phyloP scores from a whole-genome alignment of 2,329 filamentous ascomycete species.

The Hypoxylon sp. region DNA sequence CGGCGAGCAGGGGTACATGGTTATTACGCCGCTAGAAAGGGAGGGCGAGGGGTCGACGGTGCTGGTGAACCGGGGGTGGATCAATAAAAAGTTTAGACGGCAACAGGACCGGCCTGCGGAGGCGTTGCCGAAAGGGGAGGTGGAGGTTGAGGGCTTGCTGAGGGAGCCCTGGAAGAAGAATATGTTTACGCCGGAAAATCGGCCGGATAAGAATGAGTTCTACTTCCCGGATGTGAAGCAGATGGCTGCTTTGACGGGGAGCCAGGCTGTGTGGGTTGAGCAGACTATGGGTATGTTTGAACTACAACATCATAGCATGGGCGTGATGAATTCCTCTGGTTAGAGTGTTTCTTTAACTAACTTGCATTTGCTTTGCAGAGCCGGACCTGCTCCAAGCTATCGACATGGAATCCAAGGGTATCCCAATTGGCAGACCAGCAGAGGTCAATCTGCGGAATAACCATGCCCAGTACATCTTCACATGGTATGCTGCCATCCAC shows the following conservation, averaged over 20 bases:
- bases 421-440: slow-evolving; percentile 88
- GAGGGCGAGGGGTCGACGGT: slow-evolving; percentile 73
- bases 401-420: slow-evolving; percentile 82
- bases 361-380: slow-evolving; percentile 63
- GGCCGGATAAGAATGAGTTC: slow-evolving; percentile 86
- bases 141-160: slow-evolving; percentile 86
- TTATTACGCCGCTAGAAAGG: slow-evolving; percentile 91
- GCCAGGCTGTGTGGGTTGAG: slow-evolving; percentile 94
- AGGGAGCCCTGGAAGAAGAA: slow-evolving; percentile 97
- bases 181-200: slow-evolving; percentile 94
- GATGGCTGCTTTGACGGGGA: slow-evolving; percentile 88
- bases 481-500: slow-evolving; percentile 77
- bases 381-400: slow-evolving; percentile 83
- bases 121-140: slow-evolving; percentile 77
- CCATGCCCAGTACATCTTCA: slow-evolving; percentile 98
- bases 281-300: slow-evolving; percentile 84
- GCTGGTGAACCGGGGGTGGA: slow-evolving; percentile 93
- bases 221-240: slow-evolving; percentile 95
- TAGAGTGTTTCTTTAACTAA: slow-evolving; percentile 38
- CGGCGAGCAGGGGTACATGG: slow-evolving; percentile 90
- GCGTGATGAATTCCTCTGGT: too few species aligned
- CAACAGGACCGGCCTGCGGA: slow-evolving; percentile 75
- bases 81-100: slow-evolving; percentile 79
- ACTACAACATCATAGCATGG: background rate
- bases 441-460: slow-evolving; percentile 97